A percentile compares a stretch with the other conserved stretches of the same genome.
Evolutionary conservation across 2,329 filamentous ascomycete genomes (phyloP).

Genomic region (Teratosphaeria epicoccoides): DNA sequence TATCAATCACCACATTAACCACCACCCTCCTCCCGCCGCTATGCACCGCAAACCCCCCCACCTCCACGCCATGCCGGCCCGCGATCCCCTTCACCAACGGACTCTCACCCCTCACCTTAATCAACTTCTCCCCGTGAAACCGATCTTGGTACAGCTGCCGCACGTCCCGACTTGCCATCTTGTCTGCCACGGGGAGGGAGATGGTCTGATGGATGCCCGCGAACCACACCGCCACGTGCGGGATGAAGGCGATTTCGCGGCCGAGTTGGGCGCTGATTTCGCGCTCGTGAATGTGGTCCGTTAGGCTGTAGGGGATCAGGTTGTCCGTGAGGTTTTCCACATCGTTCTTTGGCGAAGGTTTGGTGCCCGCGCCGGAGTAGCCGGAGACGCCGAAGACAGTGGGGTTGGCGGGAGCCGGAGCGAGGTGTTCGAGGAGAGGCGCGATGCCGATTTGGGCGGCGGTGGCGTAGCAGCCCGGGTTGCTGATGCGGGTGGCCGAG

Average conservation of each 20-base stretch:
- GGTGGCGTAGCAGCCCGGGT: conserved; percentile 93
- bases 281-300: conserved; percentile 87
- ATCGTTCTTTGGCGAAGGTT: conserved; percentile 90
- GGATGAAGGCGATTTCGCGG: conserved; percentile 68
- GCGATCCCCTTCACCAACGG: conserved; percentile 77
- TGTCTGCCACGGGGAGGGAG: conserved; percentile 73
- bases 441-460: conserved; percentile 83
- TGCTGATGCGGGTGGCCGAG: conserved; percentile 70
- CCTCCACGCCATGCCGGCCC: conserved; percentile 79
- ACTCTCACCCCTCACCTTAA: conserved; percentile 82
- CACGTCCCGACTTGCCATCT: conserved; percentile 84
- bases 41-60: conserved; percentile 92
- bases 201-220: conserved; percentile 89
- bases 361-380: conserved; percentile 90
- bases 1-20: conserved; percentile 89
- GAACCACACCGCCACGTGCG: conserved; percentile 95
- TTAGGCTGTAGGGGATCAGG: conserved; percentile 81
- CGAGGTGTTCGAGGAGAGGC: conserved; percentile 67
- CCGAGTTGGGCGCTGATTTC: conserved; percentile 77
- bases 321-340: conserved; percentile 73
- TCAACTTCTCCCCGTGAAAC: conserved; percentile 88
- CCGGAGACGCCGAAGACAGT: conserved; percentile 85
- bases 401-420: conserved; percentile 51
- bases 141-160: conserved; percentile 91
- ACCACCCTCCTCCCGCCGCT: conserved; percentile 81